Base-by-base conservation (phyloP, 441 rosid genomes). In the Adansonia grandidieri region DNA sequence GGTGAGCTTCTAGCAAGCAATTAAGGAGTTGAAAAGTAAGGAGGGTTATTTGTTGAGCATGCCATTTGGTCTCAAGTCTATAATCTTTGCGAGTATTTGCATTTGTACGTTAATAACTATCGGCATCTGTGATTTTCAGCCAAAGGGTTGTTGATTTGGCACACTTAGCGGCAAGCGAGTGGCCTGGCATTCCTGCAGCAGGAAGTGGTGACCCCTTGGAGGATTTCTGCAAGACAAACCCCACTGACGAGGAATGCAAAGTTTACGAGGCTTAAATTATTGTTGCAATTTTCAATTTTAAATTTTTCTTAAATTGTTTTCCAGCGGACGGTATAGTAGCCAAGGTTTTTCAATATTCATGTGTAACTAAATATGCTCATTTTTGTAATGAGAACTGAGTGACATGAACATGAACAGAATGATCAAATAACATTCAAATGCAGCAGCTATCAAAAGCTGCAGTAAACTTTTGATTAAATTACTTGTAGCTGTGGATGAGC, bases 101-200 rank as follows among this genome's bases (percentile, higher is more conserved):
- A 42, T 47, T 19, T 20, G 48, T 24, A 61, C 45, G 14, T 10
- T n/a, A 50, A 10, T 63, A n/a, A 61, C 22, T 0, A 22, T 11
- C 66, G 11, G 5, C 3, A 44, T 67, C 48, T 11, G 9, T 60
- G 1, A 66, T 78, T 69, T 85, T 80, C 92, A 96, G 99, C 87
- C 98, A 96, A 89, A 91, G 99, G 87, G 98, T 96, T 0, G 98
- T 96, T n/a, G 98, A 96, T 84, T 91, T 96, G 93, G 97, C 99
- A 13, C 97, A 94, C 71, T 80, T 96, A 47, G 99, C 94, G 19
- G 97, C 98, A 13, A 56, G 19, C 79, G 87, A 94, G 82, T 96
- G 98, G 99, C 97, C 97, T 7, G 97, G 96, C 10, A 80, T 22
- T 44, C 53, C 80, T 40, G 82, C 82, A 8, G 79, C 73, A 5